These are phyloP conservation scores for Thielaviopsis musarum DNA, from an alignment of 2,329 filamentous ascomycete species.

Conservation along the genomic window DNA sequence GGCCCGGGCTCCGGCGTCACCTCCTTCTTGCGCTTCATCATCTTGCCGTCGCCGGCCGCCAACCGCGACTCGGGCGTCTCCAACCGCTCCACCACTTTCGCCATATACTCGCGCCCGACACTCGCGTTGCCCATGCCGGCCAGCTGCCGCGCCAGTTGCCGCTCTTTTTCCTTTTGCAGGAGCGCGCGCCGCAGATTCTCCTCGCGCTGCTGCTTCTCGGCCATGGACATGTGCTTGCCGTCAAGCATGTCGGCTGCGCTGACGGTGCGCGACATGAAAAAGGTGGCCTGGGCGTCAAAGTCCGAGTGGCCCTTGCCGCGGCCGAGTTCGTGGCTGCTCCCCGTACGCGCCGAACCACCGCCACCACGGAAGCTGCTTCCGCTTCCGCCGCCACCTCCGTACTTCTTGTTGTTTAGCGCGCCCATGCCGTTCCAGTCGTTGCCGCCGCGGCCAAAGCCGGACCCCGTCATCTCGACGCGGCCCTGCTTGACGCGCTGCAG, in stretches of 20 bases:
- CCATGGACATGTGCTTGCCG: constrained; percentile 25
- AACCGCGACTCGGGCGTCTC: too few species aligned
- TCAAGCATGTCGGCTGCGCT: constrained; percentile 49
- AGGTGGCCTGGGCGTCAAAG: constrained; percentile 38
- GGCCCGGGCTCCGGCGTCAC: constrained; percentile 22
- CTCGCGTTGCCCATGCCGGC: constrained; percentile 36
- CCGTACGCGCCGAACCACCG: neutral
- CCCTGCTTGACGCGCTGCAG: constrained; percentile 43
- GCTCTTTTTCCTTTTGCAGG: constrained; percentile 52
- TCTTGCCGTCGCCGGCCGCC: constrained; percentile 12
- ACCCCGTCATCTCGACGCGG: constrained; percentile 66
- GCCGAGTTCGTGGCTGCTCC: constrained; percentile 5
- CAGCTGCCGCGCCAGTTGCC: constrained; percentile 53
- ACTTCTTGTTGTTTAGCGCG: constrained; percentile 17
- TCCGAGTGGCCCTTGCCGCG: constrained; percentile 31
- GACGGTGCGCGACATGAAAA: constrained; percentile 32
- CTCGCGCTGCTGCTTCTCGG: constrained; percentile 42
- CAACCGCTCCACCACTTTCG: neutral
- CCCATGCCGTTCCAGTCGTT: constrained; percentile 18
- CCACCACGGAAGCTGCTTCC: constrained; percentile 6
- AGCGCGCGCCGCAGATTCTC: constrained; percentile 50
- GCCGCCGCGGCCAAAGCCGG: constrained; percentile 28
- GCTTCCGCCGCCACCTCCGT: constrained; percentile 29
- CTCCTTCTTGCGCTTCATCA: neutral
- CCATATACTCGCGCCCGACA: constrained; percentile 57